phyloP scores from a whole-genome alignment of 2,329 filamentous ascomycete genomes.

The Arthrobotrys musiformis region DNA sequence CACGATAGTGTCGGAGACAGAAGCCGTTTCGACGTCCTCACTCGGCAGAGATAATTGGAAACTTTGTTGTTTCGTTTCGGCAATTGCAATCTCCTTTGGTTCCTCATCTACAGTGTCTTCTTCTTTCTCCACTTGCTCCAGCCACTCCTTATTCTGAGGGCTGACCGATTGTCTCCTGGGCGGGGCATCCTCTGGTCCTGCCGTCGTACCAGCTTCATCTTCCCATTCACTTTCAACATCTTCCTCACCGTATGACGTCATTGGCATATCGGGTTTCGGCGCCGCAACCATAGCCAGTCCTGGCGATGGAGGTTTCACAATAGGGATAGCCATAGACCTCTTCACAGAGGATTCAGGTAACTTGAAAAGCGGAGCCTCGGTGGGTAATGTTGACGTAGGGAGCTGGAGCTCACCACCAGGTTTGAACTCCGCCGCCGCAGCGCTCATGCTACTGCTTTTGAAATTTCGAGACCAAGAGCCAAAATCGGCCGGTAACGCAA shows the following conservation, averaged over 20 bases:
- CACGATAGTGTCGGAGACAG: constrained; percentile 17
- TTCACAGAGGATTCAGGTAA: constrained; percentile 1
- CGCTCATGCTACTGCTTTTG: constrained; percentile 19
- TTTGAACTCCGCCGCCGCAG: constrained; percentile 5
- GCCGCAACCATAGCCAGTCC: constrained; percentile 1
- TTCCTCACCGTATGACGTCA: background rate
- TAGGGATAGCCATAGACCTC: constrained; percentile 49
- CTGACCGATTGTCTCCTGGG: background rate
- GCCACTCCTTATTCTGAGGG: background rate
- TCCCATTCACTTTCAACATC: constrained; percentile 3
- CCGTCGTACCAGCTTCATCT: background rate
- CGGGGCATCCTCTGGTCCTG: background rate
- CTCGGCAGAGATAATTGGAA: background rate
- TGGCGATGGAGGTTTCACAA: constrained; percentile 29
- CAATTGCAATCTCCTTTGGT: background rate
- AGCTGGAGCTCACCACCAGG: constrained; percentile 1
- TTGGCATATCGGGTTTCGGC: constrained; percentile 13
- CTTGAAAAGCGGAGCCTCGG: constrained; percentile 23
- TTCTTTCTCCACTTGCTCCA: background rate
- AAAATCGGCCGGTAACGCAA: constrained; percentile 31
- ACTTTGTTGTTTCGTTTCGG: background rate
- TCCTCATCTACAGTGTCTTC: background rate
- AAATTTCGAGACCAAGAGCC: background rate
- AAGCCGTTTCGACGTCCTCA: constrained; percentile 4
- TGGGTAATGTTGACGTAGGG: background rate